phyloP scores from a whole-genome alignment of 2,329 filamentous ascomycete species.

The Sordariomycetes sp. region DNA sequence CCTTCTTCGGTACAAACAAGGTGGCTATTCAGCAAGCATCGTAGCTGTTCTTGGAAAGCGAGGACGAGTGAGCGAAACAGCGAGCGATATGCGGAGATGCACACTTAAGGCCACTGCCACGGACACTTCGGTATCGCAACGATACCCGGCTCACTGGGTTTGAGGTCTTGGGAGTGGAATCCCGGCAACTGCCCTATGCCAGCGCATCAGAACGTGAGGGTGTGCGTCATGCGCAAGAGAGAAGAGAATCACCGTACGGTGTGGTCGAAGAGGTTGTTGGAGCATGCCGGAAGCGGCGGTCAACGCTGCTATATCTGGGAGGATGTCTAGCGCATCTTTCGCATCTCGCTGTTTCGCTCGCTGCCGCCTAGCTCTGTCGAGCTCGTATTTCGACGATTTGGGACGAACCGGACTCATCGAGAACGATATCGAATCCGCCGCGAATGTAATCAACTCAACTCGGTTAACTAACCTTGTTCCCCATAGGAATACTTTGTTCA shows the following conservation, averaged over 20 bases:
- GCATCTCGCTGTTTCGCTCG: slow-evolving; percentile 5
- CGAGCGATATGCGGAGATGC: slow-evolving; percentile 36
- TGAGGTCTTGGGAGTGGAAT: no score
- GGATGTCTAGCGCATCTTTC: not conserved
- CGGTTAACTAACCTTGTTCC: slow-evolving; percentile 57
- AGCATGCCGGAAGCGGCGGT: no score
- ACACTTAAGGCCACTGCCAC: no score
- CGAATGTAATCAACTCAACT: slow-evolving; percentile 13
- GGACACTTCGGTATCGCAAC: no score
- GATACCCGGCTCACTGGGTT: no score
- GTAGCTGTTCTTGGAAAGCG: no score
- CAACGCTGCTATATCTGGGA: no score
- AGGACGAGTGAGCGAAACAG: slow-evolving; percentile 46
- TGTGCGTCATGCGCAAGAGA: no score
- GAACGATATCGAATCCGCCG: slow-evolving; percentile 19
- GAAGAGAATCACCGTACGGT: no score
- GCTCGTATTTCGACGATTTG: slow-evolving; percentile 12
- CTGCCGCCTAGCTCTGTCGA: slow-evolving; percentile 5
- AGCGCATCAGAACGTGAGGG: no score
- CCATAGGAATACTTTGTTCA: slow-evolving; percentile 92
- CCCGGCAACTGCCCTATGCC: no score
- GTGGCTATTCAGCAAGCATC: slow-evolving; percentile 2
- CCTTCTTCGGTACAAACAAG: slow-evolving; percentile 11
- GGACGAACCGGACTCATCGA: slow-evolving; percentile 16
- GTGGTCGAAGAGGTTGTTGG: no score